Evolutionary conservation across 2,329 filamentous ascomycete genomes (phyloP).

Genomic region (Neopestalotiopsis rosae): DNA sequence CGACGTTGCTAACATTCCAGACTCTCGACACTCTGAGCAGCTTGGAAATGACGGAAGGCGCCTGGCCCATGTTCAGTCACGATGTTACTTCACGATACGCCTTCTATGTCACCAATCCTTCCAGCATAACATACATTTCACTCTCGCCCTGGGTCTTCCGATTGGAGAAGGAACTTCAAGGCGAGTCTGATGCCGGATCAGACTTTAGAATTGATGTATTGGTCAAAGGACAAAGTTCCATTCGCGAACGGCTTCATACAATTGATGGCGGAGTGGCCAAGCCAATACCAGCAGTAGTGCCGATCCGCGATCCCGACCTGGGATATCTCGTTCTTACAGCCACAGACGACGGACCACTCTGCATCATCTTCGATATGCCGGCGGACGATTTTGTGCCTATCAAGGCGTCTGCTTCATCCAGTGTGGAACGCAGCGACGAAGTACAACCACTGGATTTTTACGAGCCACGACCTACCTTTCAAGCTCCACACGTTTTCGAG

Average conservation of each 20-base stretch:
- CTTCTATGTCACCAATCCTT: constrained; percentile 67
- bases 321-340: constrained; percentile 68
- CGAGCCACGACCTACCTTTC: constrained; percentile 70
- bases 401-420: constrained; percentile 45
- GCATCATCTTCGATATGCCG: constrained; percentile 64
- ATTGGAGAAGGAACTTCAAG: constrained; percentile 64
- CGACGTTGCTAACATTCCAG: constrained; percentile 65
- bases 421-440: constrained; percentile 47
- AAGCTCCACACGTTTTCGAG: constrained; percentile 66
- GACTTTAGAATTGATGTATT: constrained; percentile 67
- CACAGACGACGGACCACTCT: constrained; percentile 62
- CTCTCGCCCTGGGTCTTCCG: constrained; percentile 68
- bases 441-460: constrained; percentile 58
- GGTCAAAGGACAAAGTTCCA: constrained; percentile 61
- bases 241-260: constrained; percentile 62
- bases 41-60: constrained; percentile 58
- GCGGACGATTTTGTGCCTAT: constrained; percentile 55
- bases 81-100: constrained; percentile 67
- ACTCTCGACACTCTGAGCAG: constrained; percentile 64
- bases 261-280: constrained; percentile 47
- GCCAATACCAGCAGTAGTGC: constrained; percentile 58
- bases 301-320: constrained; percentile 65
- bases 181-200: constrained; percentile 60
- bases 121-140: constrained; percentile 64
- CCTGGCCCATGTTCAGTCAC: constrained; percentile 67